Conservation (phyloP, 148 eudicot genomes). For the Hydrangea macrophylla region DNA sequence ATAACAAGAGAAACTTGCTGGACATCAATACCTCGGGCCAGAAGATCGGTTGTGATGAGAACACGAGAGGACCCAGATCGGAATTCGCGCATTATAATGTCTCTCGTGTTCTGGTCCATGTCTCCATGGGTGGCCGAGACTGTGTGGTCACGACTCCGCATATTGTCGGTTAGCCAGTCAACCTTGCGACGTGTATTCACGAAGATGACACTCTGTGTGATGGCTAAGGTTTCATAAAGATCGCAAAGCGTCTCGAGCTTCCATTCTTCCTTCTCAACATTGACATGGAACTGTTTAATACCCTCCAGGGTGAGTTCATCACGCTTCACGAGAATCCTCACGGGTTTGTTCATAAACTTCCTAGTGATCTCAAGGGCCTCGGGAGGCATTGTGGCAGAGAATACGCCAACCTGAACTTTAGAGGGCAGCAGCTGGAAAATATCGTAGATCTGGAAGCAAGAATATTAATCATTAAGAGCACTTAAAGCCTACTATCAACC, state of each 20-base stretch:
- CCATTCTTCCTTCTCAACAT: slow-evolving; percentile 36
- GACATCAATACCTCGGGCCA: slow-evolving; percentile 53
- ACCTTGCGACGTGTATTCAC: slow-evolving; percentile 50
- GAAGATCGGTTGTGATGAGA: slow-evolving; percentile 42
- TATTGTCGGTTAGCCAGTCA: slow-evolving; percentile 51
- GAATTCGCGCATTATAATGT: slow-evolving; percentile 48
- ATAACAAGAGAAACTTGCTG: slow-evolving; percentile 48
- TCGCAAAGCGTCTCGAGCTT: slow-evolving; percentile 35
- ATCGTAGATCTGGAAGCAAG: slow-evolving; percentile 21
- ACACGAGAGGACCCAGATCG: slow-evolving; percentile 48
- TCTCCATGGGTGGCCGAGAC: slow-evolving; percentile 52
- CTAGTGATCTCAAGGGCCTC: slow-evolving; percentile 34
- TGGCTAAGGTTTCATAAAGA: slow-evolving; percentile 38
- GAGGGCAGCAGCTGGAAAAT: slow-evolving; percentile 31
- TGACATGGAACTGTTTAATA: slow-evolving; percentile 34
- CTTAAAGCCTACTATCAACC: neutral
- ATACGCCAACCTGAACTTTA: slow-evolving; percentile 28
- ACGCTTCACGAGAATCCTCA: slow-evolving; percentile 32
- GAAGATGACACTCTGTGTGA: slow-evolving; percentile 49
- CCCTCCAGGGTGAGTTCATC: slow-evolving; percentile 40
- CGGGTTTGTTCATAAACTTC: slow-evolving; percentile 34
- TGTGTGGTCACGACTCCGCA: slow-evolving; percentile 46
- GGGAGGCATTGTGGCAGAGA: slow-evolving; percentile 38
- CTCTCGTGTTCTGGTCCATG: slow-evolving; percentile 53
- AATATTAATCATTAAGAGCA: neutral